These are phyloP conservation scores for Pulveroboletus sp. DNA, from an alignment of 768 basidiomycete species.

Conservation along the genomic window DNA sequence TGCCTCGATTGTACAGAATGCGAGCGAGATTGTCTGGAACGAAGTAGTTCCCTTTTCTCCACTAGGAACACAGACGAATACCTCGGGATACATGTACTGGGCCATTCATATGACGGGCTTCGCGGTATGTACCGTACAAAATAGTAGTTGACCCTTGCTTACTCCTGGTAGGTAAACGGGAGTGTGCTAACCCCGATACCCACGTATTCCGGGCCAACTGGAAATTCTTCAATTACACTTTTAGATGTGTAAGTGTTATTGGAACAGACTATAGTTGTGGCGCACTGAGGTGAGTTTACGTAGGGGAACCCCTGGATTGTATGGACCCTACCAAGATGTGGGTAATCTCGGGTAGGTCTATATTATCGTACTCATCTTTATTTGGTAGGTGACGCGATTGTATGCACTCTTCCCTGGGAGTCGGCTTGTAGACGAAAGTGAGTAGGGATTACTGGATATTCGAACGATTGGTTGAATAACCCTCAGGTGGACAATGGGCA, in stretches of 20 bases:
- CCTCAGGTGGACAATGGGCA: slow-evolving; percentile 63
- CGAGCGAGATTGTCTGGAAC: slow-evolving; percentile 64
- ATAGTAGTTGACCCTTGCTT: neutral
- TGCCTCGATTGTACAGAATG: slow-evolving; percentile 57
- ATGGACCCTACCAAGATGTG: slow-evolving; percentile 76
- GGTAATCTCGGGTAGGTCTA: slow-evolving; percentile 14
- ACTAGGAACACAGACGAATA: slow-evolving; percentile 48
- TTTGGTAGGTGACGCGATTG: slow-evolving; percentile 56
- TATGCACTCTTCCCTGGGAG: slow-evolving; percentile 56
- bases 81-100: slow-evolving; percentile 75
- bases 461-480: neutral
- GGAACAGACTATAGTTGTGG: neutral
- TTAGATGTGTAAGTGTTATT: slow-evolving; percentile 61
- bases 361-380: neutral
- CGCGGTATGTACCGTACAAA: slow-evolving; percentile 34
- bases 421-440: slow-evolving; percentile 62
- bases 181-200: slow-evolving; percentile 49
- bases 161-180: slow-evolving; percentile 47
- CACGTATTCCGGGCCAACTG: slow-evolving; percentile 56
- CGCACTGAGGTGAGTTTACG: slow-evolving; percentile 1
- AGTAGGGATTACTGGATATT: slow-evolving; percentile 13
- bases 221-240: slow-evolving; percentile 58
- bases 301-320: slow-evolving; percentile 68
- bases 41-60: slow-evolving; percentile 72
- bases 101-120: slow-evolving; percentile 55